Percentiles rank a stretch among this genome's conserved stretches.
Conservation (phyloP, 371 early-diverging fungal genomes). For the Sporodiniella umbellata region DNA sequence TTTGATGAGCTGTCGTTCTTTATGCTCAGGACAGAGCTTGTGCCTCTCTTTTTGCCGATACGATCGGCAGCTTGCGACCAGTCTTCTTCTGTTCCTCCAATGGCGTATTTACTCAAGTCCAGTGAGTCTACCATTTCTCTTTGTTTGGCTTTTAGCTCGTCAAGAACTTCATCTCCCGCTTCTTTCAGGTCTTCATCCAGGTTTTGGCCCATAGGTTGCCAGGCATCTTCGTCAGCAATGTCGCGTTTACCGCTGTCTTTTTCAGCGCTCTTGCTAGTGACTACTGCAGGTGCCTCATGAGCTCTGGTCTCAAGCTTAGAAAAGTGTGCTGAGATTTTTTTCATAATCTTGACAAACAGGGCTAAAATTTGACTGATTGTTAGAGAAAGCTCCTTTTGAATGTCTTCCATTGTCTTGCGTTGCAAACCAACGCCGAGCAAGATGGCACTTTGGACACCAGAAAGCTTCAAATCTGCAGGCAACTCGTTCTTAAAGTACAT, state of each 20-base stretch:
- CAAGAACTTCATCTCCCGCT: conserved; percentile 72
- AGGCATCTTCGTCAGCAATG: conserved; percentile 74
- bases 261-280: conserved; percentile 13
- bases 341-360: conserved; percentile 86
- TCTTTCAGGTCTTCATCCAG: conserved; percentile 80
- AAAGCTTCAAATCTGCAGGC: conserved; percentile 61
- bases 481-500: conserved; percentile 73
- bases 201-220: conserved; percentile 76
- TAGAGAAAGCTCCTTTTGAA: conserved; percentile 83
- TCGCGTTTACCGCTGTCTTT: conserved; percentile 49
- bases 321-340: conserved; percentile 72
- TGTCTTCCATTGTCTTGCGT: conserved; percentile 82
- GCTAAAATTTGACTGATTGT: conserved; percentile 88
- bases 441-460: conserved; percentile 85
- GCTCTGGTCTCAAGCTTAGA: conserved; percentile 52
- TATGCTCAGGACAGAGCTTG: conserved; percentile 71
- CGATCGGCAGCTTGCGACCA: conserved; percentile 66
- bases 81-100: conserved; percentile 69
- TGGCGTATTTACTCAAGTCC: conserved; percentile 73
- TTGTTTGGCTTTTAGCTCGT: conserved; percentile 69
- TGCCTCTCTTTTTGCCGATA: conserved; percentile 42
- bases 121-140: conserved; percentile 80
- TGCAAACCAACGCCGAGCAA: conserved; percentile 90
- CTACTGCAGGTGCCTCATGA: conserved; percentile 24
- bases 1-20: conserved; percentile 73